These are phyloP conservation scores for Arachnomyces sp. DNA, from an alignment of 2,329 filamentous ascomycete genomes.

Conservation along the genomic window DNA sequence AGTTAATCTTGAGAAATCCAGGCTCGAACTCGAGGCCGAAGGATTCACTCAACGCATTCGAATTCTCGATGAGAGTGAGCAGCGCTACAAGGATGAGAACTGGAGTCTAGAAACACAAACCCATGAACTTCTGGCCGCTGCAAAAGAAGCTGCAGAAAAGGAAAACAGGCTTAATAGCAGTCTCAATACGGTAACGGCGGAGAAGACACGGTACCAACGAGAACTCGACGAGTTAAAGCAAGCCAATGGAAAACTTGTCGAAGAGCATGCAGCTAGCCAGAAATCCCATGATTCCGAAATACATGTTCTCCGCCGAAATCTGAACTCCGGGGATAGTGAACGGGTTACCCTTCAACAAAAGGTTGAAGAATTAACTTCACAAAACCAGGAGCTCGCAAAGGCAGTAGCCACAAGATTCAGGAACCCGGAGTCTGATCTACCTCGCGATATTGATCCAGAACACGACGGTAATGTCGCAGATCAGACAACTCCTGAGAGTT, in stretches of 20 bases:
- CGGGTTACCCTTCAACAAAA: constrained; percentile 70
- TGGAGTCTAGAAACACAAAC: constrained; percentile 93
- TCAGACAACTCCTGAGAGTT: constrained; percentile 74
- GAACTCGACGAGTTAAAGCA: constrained; percentile 88
- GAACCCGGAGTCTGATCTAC: constrained; percentile 56
- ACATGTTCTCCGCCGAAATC: constrained; percentile 71
- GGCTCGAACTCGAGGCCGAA: constrained; percentile 75
- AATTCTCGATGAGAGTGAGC: constrained; percentile 83
- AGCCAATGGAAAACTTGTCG: constrained; percentile 65
- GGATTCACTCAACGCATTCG: constrained; percentile 72
- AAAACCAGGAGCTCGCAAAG: constrained; percentile 85
- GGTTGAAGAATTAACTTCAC: constrained; percentile 76
- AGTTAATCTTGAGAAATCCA: constrained; percentile 65
- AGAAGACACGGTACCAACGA: constrained; percentile 71
- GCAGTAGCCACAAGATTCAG: constrained; percentile 70
- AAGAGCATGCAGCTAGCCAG: constrained; percentile 68
- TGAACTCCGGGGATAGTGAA: constrained; percentile 71
- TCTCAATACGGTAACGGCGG: constrained; percentile 60
- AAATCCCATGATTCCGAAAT: constrained; percentile 88
- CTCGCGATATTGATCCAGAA: constrained; percentile 54
- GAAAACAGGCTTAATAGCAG: constrained; percentile 73
- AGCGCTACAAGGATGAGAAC: constrained; percentile 96
- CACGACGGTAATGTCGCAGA: constrained; percentile 59
- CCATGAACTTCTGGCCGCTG: constrained; percentile 68
- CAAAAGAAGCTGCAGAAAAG: constrained; percentile 70